These are phyloP conservation scores for Sarocladium oryzae DNA, from an alignment of 2,329 filamentous ascomycete genomes.

Conservation along the genomic window DNA sequence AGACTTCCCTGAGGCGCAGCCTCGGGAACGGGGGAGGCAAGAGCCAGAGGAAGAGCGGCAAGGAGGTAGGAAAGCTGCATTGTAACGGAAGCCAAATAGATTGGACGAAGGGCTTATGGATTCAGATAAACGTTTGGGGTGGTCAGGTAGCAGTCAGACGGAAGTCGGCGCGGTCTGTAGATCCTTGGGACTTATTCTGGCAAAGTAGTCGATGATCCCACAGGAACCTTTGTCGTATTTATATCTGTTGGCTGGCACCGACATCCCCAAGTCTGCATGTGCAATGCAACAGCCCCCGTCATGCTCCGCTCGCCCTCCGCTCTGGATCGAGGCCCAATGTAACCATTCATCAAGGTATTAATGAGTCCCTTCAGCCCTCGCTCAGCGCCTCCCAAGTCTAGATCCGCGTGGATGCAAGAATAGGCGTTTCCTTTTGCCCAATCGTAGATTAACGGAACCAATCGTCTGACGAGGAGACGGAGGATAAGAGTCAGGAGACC, in stretches of 20 bases:
- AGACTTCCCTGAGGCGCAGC: neutral
- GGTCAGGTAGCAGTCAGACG: conserved; percentile 2
- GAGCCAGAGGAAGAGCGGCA: conserved; percentile 5
- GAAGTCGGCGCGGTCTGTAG: conserved; percentile 3
- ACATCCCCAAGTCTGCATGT: neutral
- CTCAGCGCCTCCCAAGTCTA: neutral
- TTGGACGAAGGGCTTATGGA: neutral
- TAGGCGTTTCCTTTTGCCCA: neutral
- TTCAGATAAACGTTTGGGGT: neutral
- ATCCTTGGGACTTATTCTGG: conserved; percentile 4
- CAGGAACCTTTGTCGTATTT: conserved; percentile 9
- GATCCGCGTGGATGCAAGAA: neutral
- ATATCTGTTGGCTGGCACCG: conserved; percentile 4
- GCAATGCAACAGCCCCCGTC: neutral
- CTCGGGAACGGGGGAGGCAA: conserved; percentile 5
- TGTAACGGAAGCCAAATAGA: conserved; percentile 1
- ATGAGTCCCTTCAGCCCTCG: neutral
- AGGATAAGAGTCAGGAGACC: neutral
- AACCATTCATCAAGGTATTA: conserved; percentile 1
- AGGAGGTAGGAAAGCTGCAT: conserved; percentile 6
- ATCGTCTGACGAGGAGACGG: neutral
- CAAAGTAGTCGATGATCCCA: conserved; percentile 6
- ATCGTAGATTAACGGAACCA: conserved; percentile 1
- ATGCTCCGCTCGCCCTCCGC: conserved; percentile 3
- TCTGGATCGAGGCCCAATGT: conserved; percentile 2